phyloP scores from a whole-genome alignment of 495 filamentous ascomycete species.

The Choiromyces venosus region DNA sequence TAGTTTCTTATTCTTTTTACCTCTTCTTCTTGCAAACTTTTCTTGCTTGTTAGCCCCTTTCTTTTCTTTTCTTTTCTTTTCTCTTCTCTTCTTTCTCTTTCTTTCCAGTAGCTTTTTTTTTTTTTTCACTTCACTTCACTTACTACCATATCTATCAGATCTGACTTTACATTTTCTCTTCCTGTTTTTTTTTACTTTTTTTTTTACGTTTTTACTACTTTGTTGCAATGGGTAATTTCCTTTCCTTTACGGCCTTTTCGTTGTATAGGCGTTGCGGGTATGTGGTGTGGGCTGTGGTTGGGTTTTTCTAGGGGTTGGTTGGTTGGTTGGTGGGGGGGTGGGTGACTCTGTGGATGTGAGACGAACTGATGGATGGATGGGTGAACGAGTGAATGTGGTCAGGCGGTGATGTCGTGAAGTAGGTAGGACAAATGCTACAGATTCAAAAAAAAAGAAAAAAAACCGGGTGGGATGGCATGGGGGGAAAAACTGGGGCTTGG shows the following conservation, averaged over 20 bases:
- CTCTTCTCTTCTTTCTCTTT: neutral
- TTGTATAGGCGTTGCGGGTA: constrained; percentile 3
- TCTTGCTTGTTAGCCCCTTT: constrained; percentile 4
- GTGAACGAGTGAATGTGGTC: too few species aligned
- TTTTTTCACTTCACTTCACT: neutral
- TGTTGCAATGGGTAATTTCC: constrained; percentile 4
- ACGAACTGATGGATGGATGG: neutral
- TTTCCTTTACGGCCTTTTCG: neutral
- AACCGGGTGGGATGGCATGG: neutral
- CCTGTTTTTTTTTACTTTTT: neutral
- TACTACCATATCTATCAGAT: constrained; percentile 4
- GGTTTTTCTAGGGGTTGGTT: neutral
- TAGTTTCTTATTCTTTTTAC: constrained; percentile 11
- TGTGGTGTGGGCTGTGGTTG: neutral
- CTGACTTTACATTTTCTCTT: constrained; percentile 3
- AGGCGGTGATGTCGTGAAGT: neutral
- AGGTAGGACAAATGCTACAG: neutral
- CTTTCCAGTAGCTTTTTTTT: constrained; percentile 5
- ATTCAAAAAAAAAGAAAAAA: neutral
- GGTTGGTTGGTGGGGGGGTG: too few species aligned
- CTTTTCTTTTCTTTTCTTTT: constrained; percentile 7
- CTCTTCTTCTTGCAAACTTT: constrained; percentile 8
- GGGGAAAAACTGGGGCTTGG: neutral
- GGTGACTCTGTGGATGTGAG: neutral
- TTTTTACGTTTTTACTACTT: constrained; percentile 15